Percentiles rank a stretch among this genome's conserved stretches.
Evolutionary conservation across 192 early-diverging fungal species (phyloP).

Genomic region (Rhizoclosmatium globosum): DNA sequence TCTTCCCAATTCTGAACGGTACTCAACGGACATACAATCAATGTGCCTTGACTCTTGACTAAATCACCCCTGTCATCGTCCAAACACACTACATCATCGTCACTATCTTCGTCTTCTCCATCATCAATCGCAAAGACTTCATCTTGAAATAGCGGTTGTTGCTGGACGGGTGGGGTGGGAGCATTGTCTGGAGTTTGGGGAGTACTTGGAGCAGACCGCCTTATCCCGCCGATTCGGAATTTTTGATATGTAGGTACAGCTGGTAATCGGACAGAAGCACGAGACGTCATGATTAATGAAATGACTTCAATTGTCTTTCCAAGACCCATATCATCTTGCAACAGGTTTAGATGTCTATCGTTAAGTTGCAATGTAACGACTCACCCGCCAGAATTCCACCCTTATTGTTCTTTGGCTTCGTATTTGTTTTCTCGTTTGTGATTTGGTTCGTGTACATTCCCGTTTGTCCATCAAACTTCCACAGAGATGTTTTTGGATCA

Average conservation of each 20-base stretch:
- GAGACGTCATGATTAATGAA: slow-evolving; percentile 46
- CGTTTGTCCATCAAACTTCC: slow-evolving; percentile 41
- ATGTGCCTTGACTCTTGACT: slow-evolving; percentile 49
- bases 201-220: slow-evolving; percentile 7
- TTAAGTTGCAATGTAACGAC: background rate
- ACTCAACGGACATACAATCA: slow-evolving; percentile 77
- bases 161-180: background rate
- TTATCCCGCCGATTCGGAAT: background rate
- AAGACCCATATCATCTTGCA: slow-evolving; percentile 62
- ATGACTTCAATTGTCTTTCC: slow-evolving; percentile 65
- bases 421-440: slow-evolving; percentile 51
- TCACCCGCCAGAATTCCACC: slow-evolving; percentile 70
- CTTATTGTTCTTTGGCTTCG: slow-evolving; percentile 55
- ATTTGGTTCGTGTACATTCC: slow-evolving; percentile 58
- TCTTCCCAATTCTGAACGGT: slow-evolving; percentile 80
- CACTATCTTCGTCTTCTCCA: slow-evolving; percentile 11
- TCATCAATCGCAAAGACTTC: background rate
- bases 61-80: slow-evolving; percentile 1
- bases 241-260: slow-evolving; percentile 1
- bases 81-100: slow-evolving; percentile 13
- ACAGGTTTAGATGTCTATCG: background rate
- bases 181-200: slow-evolving; percentile 11
- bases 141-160: background rate
- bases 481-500: slow-evolving; percentile 52
- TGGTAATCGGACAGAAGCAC: slow-evolving; percentile 10